Conservation (phyloP, 169 alveolate species). For the Perkinsus chesapeaki region DNA sequence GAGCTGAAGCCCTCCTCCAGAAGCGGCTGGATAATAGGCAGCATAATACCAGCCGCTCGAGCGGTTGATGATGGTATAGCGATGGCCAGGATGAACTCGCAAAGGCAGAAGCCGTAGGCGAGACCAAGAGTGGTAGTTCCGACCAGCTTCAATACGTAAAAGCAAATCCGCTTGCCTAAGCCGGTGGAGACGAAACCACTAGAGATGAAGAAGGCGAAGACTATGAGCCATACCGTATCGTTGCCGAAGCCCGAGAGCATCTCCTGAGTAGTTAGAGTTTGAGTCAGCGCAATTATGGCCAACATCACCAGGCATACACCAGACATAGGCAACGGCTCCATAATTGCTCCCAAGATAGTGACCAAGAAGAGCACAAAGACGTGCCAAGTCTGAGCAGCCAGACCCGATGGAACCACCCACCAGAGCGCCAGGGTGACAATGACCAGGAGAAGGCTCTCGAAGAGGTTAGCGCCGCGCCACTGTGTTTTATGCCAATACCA, state of each 20-base stretch:
- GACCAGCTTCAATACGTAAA: not conserved
- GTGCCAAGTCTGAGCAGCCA: not conserved
- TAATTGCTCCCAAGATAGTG: not conserved
- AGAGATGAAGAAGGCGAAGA: slow-evolving; percentile 8
- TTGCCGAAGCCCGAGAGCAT: slow-evolving; percentile 7
- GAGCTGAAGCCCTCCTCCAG: not conserved
- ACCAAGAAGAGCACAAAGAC: not conserved
- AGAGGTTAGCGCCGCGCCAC: not conserved
- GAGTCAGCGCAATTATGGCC: not conserved
- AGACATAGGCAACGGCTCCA: not conserved
- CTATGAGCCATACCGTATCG: not conserved
- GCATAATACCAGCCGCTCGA: not conserved
- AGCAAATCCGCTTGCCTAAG: slow-evolving; percentile 5
- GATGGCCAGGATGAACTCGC: not conserved
- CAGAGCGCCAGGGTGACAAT: not conserved
- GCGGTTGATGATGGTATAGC: slow-evolving; percentile 4
- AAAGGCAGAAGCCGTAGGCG: not conserved
- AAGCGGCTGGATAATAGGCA: not conserved
- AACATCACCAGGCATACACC: not conserved
- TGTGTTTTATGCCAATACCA: not conserved
- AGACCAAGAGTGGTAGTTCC: slow-evolving; percentile 2
- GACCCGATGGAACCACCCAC: not conserved
- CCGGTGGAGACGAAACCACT: not conserved
- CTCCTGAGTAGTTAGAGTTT: not conserved
- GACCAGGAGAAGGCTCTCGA: not conserved